These are phyloP conservation scores for Pueraria montana DNA, from an alignment of 306 rosid species.

Conservation along the genomic window DNA sequence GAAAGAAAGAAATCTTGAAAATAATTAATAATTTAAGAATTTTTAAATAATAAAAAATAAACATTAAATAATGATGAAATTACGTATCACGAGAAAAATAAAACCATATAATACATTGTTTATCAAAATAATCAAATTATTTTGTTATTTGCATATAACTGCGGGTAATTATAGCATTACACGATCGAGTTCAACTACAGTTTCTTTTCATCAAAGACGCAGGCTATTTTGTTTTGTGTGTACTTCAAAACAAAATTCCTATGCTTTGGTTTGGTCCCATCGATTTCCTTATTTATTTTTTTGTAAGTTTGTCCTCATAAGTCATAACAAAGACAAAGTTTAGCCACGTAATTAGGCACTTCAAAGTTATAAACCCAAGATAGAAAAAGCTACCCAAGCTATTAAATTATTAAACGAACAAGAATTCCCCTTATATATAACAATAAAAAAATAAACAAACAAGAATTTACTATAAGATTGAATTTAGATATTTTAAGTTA, in stretches of 20 bases:
- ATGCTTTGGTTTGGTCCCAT: background rate
- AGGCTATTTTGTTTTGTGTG: background rate
- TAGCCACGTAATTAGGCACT: conserved; percentile 20
- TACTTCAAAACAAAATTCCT: background rate
- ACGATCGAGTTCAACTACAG: background rate
- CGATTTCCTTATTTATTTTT: background rate
- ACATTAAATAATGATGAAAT: too few relatives aligned
- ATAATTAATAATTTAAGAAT: too few relatives aligned
- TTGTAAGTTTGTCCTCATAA: background rate
- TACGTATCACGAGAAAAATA: background rate
- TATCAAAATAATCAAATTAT: background rate
- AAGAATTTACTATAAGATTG: background rate
- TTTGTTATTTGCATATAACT: background rate
- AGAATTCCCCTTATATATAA: background rate
- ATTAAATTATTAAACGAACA: background rate
- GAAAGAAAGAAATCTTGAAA: too few relatives aligned
- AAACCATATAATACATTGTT: background rate
- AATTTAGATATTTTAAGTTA: background rate
- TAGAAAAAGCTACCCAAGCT: background rate
- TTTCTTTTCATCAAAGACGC: conserved; percentile 5
- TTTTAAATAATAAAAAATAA: too few relatives aligned
- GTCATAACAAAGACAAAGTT: background rate
- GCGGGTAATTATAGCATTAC: background rate
- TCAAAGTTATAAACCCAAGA: conserved; percentile 31
- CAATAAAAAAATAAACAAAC: too few relatives aligned